Conservation (phyloP, 345 rosid species). For the Clausena lansium region DNA sequence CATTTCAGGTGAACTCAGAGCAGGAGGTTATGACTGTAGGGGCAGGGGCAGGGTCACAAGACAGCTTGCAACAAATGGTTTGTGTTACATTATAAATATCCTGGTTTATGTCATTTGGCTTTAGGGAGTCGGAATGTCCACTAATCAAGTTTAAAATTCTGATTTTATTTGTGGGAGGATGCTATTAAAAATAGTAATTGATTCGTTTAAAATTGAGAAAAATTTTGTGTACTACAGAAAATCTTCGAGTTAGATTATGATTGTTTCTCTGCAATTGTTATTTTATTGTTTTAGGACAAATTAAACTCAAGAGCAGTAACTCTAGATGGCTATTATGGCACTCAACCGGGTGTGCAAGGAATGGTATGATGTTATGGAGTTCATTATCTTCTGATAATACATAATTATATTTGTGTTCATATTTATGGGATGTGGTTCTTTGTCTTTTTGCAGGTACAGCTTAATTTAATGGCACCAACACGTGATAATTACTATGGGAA, state of each 20-base stretch:
- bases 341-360: conserved; percentile 43
- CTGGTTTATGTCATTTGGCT: neutral
- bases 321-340: conserved; percentile 45
- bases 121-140: neutral
- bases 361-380: conserved; percentile 36
- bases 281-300: conserved; percentile 37
- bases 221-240: neutral
- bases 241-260: neutral
- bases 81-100: conserved; percentile 12
- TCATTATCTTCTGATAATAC: conserved; percentile 2
- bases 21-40: conserved; percentile 39
- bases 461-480: conserved; percentile 63
- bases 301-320: conserved; percentile 41
- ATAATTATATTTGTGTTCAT: neutral
- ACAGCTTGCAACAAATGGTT: conserved; percentile 63
- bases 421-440: neutral
- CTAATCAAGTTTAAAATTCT: neutral
- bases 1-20: conserved; percentile 44
- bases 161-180: neutral
- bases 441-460: conserved; percentile 40
- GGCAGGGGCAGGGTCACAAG: conserved; percentile 23
- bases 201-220: neutral
- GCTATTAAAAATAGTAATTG: conserved; percentile 1
- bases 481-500: conserved; percentile 51
- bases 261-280: neutral